These are phyloP conservation scores for Malbranchea zuffiana DNA, from an alignment of 2,329 filamentous ascomycete species.

Conservation along the genomic window DNA sequence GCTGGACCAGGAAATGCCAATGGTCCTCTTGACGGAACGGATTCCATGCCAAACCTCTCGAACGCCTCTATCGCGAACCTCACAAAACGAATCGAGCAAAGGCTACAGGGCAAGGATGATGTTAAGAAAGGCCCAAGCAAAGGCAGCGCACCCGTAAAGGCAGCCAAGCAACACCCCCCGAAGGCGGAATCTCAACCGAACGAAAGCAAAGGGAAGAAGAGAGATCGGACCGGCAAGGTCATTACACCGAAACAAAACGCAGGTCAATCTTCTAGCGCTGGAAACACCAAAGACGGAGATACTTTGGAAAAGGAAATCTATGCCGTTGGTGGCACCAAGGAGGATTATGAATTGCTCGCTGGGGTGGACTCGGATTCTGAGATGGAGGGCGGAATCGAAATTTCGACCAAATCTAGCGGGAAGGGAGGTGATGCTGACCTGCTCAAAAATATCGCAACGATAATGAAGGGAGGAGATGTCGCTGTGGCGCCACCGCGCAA, in stretches of 20 bases:
- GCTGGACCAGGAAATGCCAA: constrained; percentile 16
- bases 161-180: constrained; percentile 14
- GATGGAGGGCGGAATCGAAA: constrained; percentile 27
- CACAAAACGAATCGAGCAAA: constrained; percentile 34
- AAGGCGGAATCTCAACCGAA: constrained; percentile 21
- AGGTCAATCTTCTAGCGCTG: constrained; percentile 14
- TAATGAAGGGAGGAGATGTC: constrained; percentile 24
- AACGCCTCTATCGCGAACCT: constrained; percentile 32
- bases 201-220: constrained; percentile 29
- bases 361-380: constrained; percentile 38
- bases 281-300: constrained; percentile 19
- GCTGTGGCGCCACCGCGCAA: background rate
- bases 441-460: constrained; percentile 28
- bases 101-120: constrained; percentile 25
- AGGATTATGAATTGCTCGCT: constrained; percentile 38
- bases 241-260: constrained; percentile 29
- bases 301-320: constrained; percentile 35
- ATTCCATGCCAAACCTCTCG: constrained; percentile 26
- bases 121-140: constrained; percentile 18
- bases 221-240: constrained; percentile 37
- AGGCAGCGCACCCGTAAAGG: constrained; percentile 17
- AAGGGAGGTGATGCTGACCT: constrained; percentile 24
- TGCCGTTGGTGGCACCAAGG: constrained; percentile 40
- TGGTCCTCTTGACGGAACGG: constrained; percentile 16
- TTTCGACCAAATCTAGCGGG: constrained; percentile 18